Evolutionary conservation across 495 filamentous ascomycete species (phyloP).

Genomic region (Neurospora sp.): DNA sequence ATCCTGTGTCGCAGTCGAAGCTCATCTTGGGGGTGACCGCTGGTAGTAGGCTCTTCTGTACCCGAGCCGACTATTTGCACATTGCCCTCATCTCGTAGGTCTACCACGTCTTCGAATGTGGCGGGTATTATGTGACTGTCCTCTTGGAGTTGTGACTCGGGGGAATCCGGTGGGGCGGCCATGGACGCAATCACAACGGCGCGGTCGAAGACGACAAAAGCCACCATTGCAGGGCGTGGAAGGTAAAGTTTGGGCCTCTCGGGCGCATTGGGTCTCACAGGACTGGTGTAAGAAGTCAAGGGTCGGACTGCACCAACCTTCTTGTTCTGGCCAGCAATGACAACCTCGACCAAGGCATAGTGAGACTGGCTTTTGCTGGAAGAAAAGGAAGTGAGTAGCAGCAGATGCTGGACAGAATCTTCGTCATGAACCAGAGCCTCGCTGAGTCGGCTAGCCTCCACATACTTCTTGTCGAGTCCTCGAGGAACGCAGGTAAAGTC

Average conservation of each 20-base stretch:
- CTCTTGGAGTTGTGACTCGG: conserved; percentile 58
- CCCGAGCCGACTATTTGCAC: conserved; percentile 54
- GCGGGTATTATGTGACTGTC: conserved; percentile 48
- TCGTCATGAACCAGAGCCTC: conserved; percentile 29
- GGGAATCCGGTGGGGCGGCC: conserved; percentile 45
- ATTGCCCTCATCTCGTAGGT: conserved; percentile 58
- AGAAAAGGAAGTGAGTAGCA: conserved; percentile 30
- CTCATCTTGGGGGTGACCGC: conserved; percentile 29
- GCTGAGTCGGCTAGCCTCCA: conserved; percentile 32
- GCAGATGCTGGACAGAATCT: conserved; percentile 32
- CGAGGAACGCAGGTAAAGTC: conserved; percentile 39
- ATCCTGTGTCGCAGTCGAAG: conserved; percentile 39
- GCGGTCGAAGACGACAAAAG: conserved; percentile 70
- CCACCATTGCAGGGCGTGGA: conserved; percentile 64
- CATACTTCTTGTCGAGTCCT: conserved; percentile 30
- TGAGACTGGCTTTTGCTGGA: conserved; percentile 22
- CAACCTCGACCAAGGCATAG: conserved; percentile 36
- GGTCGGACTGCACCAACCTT: conserved; percentile 47
- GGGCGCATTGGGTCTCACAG: conserved; percentile 24
- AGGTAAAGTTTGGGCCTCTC: conserved; percentile 62
- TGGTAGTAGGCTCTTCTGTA: conserved; percentile 40
- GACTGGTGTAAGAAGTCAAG: conserved; percentile 51
- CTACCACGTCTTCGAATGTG: conserved; percentile 74
- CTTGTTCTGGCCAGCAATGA: conserved; percentile 24
- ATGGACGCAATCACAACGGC: conserved; percentile 70